Percentiles rank a stretch among this genome's conserved stretches.
Conservation (phyloP, 2,329 filamentous ascomycete genomes). For the Cladosporium sp. region DNA sequence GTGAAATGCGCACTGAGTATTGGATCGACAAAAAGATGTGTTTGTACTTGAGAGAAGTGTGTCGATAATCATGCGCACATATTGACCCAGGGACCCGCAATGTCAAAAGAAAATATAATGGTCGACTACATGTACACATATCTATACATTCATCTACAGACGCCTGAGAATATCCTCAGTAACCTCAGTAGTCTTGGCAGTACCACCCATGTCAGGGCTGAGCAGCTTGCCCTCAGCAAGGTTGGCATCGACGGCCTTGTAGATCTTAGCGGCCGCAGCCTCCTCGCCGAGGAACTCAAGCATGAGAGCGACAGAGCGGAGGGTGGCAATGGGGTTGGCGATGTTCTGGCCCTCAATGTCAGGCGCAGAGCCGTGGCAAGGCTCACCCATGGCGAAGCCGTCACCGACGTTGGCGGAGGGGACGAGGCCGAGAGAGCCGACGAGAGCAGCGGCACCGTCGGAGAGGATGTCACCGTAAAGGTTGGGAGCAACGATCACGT, state of each 20-base stretch:
- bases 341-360: conserved; percentile 92
- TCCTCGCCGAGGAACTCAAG: conserved; percentile 90
- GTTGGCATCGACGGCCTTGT: conserved; percentile 85
- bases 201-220: conserved; percentile 86
- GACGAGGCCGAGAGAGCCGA: conserved; percentile 86
- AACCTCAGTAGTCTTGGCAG: conserved; percentile 78
- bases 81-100: too few relatives aligned
- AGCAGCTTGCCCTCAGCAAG: conserved; percentile 76
- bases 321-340: conserved; percentile 92
- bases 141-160: conserved; percentile 46
- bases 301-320: conserved; percentile 89
- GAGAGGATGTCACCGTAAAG: conserved; percentile 96
- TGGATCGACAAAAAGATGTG: too few relatives aligned
- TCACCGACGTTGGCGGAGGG: conserved; percentile 94
- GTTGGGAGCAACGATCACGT: conserved; percentile 96
- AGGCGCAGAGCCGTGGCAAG: conserved; percentile 91
- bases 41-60: too few relatives aligned
- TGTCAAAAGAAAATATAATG: too few relatives aligned
- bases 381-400: conserved; percentile 92
- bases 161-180: conserved; percentile 79
- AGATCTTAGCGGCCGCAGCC: conserved; percentile 81
- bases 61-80: too few relatives aligned
- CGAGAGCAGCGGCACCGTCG: conserved; percentile 89
- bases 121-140: background rate
- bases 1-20: too few relatives aligned